Conservation (phyloP, 345 rosid genomes). For the Cardamine chenopodiifolia region DNA sequence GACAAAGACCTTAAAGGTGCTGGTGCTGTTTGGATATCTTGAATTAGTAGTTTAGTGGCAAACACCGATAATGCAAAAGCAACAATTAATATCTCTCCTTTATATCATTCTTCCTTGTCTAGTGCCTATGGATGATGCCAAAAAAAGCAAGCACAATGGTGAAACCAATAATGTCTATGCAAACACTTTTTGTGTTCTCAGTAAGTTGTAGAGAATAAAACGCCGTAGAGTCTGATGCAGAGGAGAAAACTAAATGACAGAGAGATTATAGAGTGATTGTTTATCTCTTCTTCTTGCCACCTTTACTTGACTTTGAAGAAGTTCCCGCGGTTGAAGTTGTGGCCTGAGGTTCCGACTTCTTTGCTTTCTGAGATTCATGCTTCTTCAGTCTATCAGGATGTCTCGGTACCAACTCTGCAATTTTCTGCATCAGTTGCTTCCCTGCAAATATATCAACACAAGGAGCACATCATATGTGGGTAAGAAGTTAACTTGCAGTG, state of each 20-base stretch:
- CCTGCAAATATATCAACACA: conserved; percentile 51
- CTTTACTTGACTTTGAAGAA: conserved; percentile 69
- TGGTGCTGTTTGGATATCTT: neutral
- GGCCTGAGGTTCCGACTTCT: conserved; percentile 64
- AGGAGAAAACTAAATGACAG: conserved; percentile 5
- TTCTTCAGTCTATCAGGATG: conserved; percentile 88
- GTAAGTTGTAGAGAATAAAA: neutral
- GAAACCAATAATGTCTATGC: neutral
- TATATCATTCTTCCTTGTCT: neutral
- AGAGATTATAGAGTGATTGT: neutral
- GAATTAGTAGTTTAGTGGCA: neutral
- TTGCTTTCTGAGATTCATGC: conserved; percentile 69
- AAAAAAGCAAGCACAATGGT: neutral
- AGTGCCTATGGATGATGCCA: conserved; percentile 1
- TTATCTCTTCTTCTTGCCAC: conserved; percentile 85
- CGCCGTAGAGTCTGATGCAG: conserved; percentile 5
- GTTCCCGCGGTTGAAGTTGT: conserved; percentile 51
- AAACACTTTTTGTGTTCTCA: conserved; percentile 16
- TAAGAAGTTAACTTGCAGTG: neutral
- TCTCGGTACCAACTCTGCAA: conserved; percentile 85
- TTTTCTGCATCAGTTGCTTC: conserved; percentile 81
- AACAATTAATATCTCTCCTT: neutral
- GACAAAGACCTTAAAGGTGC: no score
- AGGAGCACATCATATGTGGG: conserved; percentile 16
- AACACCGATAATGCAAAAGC: neutral